Percentiles rank a stretch among this genome's conserved stretches.
Evolutionary conservation across 2,329 filamentous ascomycete genomes (phyloP).

Genomic region (Curvularia verruculosa): DNA sequence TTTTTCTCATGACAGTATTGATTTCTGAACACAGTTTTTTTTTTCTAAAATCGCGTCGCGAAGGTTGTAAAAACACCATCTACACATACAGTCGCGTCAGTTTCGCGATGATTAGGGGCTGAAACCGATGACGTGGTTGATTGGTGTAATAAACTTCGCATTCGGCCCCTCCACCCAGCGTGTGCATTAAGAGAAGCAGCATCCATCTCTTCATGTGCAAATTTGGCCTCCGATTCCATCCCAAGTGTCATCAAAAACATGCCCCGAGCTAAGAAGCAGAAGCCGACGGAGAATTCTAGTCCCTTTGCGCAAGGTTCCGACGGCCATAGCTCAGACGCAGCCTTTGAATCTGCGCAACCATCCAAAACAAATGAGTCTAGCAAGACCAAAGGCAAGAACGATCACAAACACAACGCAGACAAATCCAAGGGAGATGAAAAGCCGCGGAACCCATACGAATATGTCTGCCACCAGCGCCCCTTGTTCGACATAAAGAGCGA

Average conservation of each 20-base stretch:
- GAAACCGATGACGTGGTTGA: slow-evolving; percentile 13
- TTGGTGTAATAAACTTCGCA: slow-evolving; percentile 17
- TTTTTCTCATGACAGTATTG: background rate
- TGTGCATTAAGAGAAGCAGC: background rate
- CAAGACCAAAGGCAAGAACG: background rate
- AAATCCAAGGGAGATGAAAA: background rate
- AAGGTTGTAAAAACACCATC: background rate
- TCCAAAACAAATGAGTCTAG: slow-evolving; percentile 5
- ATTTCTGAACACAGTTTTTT: too few relatives aligned
- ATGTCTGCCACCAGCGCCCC: slow-evolving; percentile 23
- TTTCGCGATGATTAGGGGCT: slow-evolving; percentile 13
- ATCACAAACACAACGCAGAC: background rate
- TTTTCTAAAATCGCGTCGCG: slow-evolving; percentile 11
- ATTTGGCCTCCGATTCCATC: background rate
- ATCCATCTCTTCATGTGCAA: background rate
- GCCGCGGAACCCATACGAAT: slow-evolving; percentile 12
- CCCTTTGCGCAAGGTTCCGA: slow-evolving; percentile 8
- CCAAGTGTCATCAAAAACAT: slow-evolving; percentile 6
- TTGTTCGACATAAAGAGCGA: slow-evolving; percentile 19
- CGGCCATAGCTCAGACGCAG: slow-evolving; percentile 10
- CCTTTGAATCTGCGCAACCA: slow-evolving; percentile 6
- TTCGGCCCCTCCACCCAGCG: too few relatives aligned
- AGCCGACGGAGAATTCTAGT: slow-evolving; percentile 11
- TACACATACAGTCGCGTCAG: slow-evolving; percentile 17
- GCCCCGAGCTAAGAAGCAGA: slow-evolving; percentile 21